A percentile compares a stretch with the other conserved stretches of the same genome.
phyloP scores from a whole-genome alignment of 345 rosid species.

The Rhodamnia argentea region DNA sequence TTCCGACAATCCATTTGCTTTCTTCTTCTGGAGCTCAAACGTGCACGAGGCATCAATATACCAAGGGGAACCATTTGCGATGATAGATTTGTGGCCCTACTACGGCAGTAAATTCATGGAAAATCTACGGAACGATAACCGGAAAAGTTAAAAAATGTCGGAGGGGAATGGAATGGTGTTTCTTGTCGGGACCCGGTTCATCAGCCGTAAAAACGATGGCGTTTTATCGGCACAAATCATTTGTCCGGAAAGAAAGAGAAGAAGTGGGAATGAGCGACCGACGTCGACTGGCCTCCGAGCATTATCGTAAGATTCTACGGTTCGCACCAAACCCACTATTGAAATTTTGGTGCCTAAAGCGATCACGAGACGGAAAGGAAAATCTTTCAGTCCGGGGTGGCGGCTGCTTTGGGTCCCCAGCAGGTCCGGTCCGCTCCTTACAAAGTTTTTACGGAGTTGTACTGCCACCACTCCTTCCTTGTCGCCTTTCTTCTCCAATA shows the following conservation, averaged over 20 bases:
- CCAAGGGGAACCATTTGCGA: background rate
- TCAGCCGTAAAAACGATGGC: background rate
- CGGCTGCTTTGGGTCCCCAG: background rate
- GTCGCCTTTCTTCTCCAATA: background rate
- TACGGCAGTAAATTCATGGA: background rate
- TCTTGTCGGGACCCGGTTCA: background rate
- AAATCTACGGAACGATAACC: background rate
- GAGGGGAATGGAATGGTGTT: background rate
- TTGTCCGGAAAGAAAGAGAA: background rate
- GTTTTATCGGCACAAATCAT: background rate
- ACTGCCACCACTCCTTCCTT: background rate
- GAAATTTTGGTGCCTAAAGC: background rate
- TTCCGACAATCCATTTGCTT: background rate
- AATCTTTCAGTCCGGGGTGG: background rate
- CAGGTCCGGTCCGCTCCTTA: background rate
- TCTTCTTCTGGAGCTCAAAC: background rate
- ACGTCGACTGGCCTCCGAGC: background rate
- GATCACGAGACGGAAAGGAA: background rate
- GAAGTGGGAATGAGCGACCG: background rate
- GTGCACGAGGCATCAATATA: background rate
- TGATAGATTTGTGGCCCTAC: background rate
- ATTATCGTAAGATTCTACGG: background rate
- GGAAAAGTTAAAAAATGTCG: background rate
- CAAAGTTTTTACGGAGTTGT: background rate
- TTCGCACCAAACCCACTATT: background rate